phyloP scores from a whole-genome alignment of 306 rosid species.

The Lathyrus oleraceus region DNA sequence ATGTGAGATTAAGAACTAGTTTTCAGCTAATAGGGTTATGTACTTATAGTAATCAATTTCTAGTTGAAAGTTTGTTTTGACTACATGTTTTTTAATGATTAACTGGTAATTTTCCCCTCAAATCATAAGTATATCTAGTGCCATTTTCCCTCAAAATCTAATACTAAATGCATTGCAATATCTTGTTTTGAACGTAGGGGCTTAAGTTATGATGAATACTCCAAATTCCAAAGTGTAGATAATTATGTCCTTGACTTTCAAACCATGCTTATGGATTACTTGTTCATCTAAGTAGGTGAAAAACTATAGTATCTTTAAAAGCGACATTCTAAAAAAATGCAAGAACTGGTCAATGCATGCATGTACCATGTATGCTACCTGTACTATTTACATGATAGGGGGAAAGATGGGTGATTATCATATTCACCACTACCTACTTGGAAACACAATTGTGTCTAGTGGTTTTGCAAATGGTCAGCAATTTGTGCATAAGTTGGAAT shows the following conservation, averaged over 20 bases:
- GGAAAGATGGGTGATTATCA: too few species aligned
- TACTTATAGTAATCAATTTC: not conserved
- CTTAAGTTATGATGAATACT: not conserved
- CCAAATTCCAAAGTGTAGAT: slow-evolving; percentile 18
- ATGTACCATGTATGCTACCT: not conserved
- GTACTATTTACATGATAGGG: not conserved
- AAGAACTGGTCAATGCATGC: slow-evolving; percentile 6
- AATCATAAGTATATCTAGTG: not conserved
- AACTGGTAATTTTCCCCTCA: not conserved
- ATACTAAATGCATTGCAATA: not conserved
- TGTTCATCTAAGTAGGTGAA: not conserved
- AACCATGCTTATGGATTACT: slow-evolving; percentile 16
- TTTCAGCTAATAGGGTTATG: too few species aligned
- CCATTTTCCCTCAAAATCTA: not conserved
- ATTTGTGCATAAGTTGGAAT: too few species aligned
- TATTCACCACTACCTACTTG: too few species aligned
- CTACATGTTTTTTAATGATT: not conserved
- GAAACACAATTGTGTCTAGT: too few species aligned
- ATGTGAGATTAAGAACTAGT: too few species aligned
- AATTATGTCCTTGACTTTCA: slow-evolving; percentile 22
- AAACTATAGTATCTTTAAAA: not conserved
- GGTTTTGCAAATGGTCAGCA: too few species aligned
- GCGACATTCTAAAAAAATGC: not conserved
- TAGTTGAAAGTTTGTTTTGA: not conserved
- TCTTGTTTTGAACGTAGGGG: not conserved